Conservation (phyloP, 345 rosid species). For the Corchorus olitorius region DNA sequence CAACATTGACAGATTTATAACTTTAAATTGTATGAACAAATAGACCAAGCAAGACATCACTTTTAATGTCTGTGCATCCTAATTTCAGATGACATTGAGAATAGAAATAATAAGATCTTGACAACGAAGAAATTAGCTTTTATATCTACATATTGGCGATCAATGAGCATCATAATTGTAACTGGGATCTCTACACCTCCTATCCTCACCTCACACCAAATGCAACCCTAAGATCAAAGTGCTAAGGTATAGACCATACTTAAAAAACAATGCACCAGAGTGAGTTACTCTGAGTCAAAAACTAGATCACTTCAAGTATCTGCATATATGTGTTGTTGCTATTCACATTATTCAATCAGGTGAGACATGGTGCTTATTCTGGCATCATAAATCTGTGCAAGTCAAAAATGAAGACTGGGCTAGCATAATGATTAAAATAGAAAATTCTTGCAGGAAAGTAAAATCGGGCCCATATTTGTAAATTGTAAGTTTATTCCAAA, state of each 20-base stretch:
- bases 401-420: neutral
- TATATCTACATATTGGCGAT: neutral
- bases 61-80: neutral
- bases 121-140: neutral
- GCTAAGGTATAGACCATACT: no score
- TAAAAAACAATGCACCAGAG: constrained; percentile 6
- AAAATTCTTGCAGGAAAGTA: neutral
- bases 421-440: neutral
- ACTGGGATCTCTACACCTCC: neutral
- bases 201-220: neutral
- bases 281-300: neutral
- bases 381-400: neutral
- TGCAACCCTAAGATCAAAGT: no score
- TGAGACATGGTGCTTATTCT: neutral
- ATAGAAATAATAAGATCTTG: neutral
- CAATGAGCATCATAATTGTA: neutral
- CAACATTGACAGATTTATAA: neutral
- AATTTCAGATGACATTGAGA: neutral
- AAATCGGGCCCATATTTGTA: neutral
- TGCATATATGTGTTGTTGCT: neutral
- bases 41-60: neutral
- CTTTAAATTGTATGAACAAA: constrained; percentile 1
- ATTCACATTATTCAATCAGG: neutral
- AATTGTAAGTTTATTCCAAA: no score
- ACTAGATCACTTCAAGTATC: neutral